These are phyloP conservation scores for Tuber brumale DNA, from an alignment of 495 filamentous ascomycete species.

Conservation along the genomic window DNA sequence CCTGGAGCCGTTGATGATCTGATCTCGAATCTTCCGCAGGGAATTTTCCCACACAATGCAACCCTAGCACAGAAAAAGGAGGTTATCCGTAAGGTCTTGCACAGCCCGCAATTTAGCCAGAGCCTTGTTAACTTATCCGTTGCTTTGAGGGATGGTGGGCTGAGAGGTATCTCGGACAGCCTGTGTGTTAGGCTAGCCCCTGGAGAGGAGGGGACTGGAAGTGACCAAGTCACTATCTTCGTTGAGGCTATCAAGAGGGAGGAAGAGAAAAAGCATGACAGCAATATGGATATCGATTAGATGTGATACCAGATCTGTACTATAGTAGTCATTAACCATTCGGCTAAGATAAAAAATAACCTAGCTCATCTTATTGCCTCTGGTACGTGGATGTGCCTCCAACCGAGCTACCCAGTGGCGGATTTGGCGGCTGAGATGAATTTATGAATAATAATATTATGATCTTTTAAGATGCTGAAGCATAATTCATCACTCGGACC, in stretches of 20 bases:
- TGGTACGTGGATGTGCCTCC: background rate
- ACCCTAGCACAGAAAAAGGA: constrained; percentile 70
- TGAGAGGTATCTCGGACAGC: constrained; percentile 83
- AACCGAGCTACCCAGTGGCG: background rate
- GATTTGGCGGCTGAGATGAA: background rate
- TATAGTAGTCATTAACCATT: background rate
- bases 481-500: background rate
- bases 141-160: constrained; percentile 84
- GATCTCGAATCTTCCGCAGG: constrained; percentile 66
- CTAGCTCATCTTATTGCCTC: background rate
- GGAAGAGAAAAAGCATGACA: constrained; percentile 49
- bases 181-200: constrained; percentile 60
- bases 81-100: constrained; percentile 73
- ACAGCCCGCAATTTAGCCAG: constrained; percentile 84
- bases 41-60: constrained; percentile 43
- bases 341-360: background rate
- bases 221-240: constrained; percentile 84
- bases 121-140: constrained; percentile 75
- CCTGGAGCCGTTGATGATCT: constrained; percentile 63
- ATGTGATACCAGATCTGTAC: background rate
- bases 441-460: background rate
- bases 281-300: constrained; percentile 29
- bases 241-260: constrained; percentile 76
- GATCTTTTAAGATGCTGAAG: background rate
- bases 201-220: constrained; percentile 72